These are phyloP conservation scores for Rhinocladiella similis DNA, from an alignment of 2,329 filamentous ascomycete genomes.

Conservation along the genomic window DNA sequence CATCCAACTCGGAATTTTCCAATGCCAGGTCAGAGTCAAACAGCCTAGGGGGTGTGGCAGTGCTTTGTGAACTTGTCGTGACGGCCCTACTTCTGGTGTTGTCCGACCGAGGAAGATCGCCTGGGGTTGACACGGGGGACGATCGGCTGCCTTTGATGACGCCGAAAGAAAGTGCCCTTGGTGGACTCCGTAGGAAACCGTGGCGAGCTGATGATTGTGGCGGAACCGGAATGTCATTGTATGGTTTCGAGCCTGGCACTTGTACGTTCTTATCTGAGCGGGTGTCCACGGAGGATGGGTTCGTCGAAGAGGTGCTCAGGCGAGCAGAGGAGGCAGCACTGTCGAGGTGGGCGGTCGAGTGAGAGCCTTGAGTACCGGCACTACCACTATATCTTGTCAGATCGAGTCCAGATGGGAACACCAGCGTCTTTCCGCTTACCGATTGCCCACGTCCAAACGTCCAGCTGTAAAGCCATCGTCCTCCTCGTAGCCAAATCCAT, in stretches of 20 bases:
- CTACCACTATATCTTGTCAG: slow-evolving; percentile 41
- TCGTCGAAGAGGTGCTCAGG: slow-evolving; percentile 56
- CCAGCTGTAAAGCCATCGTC: slow-evolving; percentile 42
- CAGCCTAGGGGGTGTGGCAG: slow-evolving; percentile 53
- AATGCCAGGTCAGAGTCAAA: slow-evolving; percentile 46
- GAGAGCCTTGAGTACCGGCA: slow-evolving; percentile 50
- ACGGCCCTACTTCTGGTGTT: slow-evolving; percentile 46
- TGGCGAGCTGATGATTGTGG: slow-evolving; percentile 36
- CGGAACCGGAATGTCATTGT: slow-evolving; percentile 44
- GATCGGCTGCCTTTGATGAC: slow-evolving; percentile 38
- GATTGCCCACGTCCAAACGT: slow-evolving; percentile 36
- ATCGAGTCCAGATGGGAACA: background rate
- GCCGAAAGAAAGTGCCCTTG: slow-evolving; percentile 56
- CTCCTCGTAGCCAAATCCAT: slow-evolving; percentile 32
- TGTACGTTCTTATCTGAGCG: slow-evolving; percentile 41
- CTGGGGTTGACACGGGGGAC: slow-evolving; percentile 28
- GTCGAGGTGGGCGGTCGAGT: slow-evolving; percentile 47
- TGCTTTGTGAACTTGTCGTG: slow-evolving; percentile 50
- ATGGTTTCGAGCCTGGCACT: slow-evolving; percentile 37
- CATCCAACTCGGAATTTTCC: slow-evolving; percentile 40
- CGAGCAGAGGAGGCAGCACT: slow-evolving; percentile 50
- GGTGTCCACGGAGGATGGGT: slow-evolving; percentile 56
- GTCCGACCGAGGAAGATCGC: slow-evolving; percentile 21
- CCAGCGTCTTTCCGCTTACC: slow-evolving; percentile 33
- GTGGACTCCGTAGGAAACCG: slow-evolving; percentile 46